Conservation (phyloP, 208 protist genomes). For the Leishmania tarentolae region DNA sequence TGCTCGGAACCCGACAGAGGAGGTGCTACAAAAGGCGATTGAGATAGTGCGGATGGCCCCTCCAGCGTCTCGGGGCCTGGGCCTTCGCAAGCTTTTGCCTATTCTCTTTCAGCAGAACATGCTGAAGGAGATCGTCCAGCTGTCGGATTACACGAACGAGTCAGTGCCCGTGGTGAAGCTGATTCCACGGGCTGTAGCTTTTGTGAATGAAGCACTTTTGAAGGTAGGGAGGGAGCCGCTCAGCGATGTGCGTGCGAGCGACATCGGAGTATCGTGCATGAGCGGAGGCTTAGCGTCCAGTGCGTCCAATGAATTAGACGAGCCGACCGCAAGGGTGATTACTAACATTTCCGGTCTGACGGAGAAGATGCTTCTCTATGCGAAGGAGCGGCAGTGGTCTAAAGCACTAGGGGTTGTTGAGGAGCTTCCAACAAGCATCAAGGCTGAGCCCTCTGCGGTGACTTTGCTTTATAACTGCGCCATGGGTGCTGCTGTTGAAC, state of each 20-base stretch:
- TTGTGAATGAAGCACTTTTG: conserved; percentile 76
- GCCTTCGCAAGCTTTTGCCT: conserved; percentile 60
- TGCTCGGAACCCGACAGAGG: conserved; percentile 33
- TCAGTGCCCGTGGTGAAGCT: conserved; percentile 39
- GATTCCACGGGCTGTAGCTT: conserved; percentile 61
- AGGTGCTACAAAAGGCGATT: conserved; percentile 40
- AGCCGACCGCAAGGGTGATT: background rate
- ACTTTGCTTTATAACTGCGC: conserved; percentile 91
- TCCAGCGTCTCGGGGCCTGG: conserved; percentile 16
- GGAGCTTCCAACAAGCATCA: conserved; percentile 18
- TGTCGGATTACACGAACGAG: conserved; percentile 53
- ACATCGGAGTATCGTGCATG: conserved; percentile 34
- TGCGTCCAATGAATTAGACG: background rate
- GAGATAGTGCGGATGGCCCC: conserved; percentile 46
- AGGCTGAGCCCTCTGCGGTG: conserved; percentile 53
- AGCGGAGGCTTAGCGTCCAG: background rate
- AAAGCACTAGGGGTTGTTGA: conserved; percentile 59
- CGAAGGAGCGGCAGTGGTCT: conserved; percentile 79
- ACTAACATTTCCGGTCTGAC: conserved; percentile 50
- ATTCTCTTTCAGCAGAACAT: conserved; percentile 66
- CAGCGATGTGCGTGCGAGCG: conserved; percentile 40
- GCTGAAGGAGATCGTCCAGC: conserved; percentile 66
- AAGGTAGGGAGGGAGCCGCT: conserved; percentile 54
- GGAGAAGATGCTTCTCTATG: conserved; percentile 80
- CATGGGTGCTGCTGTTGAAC: conserved; percentile 75